Conservation (phyloP, 306 rosid species). For the Vicia sativa region DNA sequence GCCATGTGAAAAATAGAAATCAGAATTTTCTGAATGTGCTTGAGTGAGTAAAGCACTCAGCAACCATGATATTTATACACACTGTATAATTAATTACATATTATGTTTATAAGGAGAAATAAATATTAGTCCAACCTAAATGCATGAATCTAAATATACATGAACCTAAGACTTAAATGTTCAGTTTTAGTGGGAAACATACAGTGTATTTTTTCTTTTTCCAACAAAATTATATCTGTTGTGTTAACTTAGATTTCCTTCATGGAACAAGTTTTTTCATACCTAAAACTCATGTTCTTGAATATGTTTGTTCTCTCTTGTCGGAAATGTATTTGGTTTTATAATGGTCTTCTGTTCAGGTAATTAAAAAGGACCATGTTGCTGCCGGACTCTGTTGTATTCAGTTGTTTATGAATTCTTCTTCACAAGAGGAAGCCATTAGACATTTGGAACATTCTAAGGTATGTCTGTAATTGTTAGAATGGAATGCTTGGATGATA, state of each 20-base stretch:
- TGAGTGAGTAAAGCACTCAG: too few relatives aligned
- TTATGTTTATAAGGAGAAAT: too few relatives aligned
- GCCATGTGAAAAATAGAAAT: too few relatives aligned
- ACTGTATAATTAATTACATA: too few relatives aligned
- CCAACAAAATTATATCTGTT: too few relatives aligned
- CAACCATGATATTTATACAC: too few relatives aligned
- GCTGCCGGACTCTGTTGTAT: constrained; percentile 99
- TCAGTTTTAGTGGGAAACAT: too few relatives aligned
- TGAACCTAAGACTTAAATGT: too few relatives aligned
- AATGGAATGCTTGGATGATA: constrained; percentile 11
- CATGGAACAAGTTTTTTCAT: constrained; percentile 16
- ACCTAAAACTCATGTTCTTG: not conserved
- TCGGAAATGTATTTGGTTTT: constrained; percentile 9
- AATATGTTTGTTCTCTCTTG: not conserved
- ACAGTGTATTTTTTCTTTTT: too few relatives aligned
- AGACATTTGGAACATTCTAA: constrained; percentile 93
- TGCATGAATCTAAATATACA: too few relatives aligned
- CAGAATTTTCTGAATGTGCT: too few relatives aligned
- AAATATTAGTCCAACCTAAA: too few relatives aligned
- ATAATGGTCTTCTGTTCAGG: constrained; percentile 52
- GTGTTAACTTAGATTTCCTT: constrained; percentile 6
- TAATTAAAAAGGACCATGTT: constrained; percentile 86
- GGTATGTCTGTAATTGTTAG: constrained; percentile 53
- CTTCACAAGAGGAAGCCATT: constrained; percentile 88
- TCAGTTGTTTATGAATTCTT: constrained; percentile 90